A percentile compares a stretch with the other conserved stretches of the same genome.
These are phyloP conservation scores for Cercospora brassicicola DNA, from an alignment of 2,329 filamentous ascomycete genomes.

Conservation along the genomic window DNA sequence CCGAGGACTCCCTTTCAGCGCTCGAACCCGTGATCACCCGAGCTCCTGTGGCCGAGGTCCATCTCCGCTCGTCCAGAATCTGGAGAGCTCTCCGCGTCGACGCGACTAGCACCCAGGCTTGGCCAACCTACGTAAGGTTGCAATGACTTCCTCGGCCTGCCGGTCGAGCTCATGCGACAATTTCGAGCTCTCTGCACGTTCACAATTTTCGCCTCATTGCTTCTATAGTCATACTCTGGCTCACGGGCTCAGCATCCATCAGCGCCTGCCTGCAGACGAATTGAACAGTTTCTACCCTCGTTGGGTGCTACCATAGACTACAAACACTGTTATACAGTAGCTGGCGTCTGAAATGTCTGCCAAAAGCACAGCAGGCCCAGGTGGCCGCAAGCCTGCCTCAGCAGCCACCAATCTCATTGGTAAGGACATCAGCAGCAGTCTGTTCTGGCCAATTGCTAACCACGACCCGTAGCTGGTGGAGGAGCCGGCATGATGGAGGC, in stretches of 20 bases:
- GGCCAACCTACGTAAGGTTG: conserved; percentile 30
- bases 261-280: neutral
- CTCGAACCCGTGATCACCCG: conserved; percentile 25
- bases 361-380: conserved; percentile 57
- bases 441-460: conserved; percentile 20
- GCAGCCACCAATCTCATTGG: conserved; percentile 89
- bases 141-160: conserved; percentile 27
- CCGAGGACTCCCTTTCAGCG: neutral
- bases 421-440: conserved; percentile 39
- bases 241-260: neutral
- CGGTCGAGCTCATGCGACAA: conserved; percentile 26
- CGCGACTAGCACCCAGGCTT: conserved; percentile 25
- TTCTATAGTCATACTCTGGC: neutral
- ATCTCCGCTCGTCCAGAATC: conserved; percentile 35
- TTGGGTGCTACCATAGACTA: neutral
- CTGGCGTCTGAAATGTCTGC: conserved; percentile 55
- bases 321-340: neutral
- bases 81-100: conserved; percentile 24
- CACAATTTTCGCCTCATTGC: conserved; percentile 6
- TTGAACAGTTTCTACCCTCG: neutral
- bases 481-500: conserved; percentile 99
- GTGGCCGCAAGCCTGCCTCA: conserved; percentile 75
- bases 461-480: conserved; percentile 70
- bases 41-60: conserved; percentile 25
- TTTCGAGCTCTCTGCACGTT: conserved; percentile 20